These are phyloP conservation scores for Chaetomium tenue DNA, from an alignment of 495 filamentous ascomycete genomes.

Conservation along the genomic window DNA sequence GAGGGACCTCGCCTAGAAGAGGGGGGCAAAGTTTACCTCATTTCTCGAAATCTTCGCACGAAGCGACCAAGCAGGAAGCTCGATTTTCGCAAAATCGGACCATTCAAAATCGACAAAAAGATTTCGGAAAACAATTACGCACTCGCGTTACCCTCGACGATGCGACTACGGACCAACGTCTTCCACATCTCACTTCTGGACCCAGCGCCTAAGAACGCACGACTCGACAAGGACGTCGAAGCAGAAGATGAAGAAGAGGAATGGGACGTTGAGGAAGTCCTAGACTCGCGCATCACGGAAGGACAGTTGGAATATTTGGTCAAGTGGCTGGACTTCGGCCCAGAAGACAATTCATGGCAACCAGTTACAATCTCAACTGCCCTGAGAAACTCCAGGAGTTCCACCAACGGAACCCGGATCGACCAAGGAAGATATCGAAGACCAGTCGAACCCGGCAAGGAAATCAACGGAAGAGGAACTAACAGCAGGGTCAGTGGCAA, in stretches of 20 bases:
- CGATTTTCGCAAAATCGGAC: background rate
- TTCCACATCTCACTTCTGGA: conserved; percentile 1
- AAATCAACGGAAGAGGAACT: too few species aligned
- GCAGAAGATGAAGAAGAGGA: conserved; percentile 6
- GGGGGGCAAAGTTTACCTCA: conserved; percentile 12
- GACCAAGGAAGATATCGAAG: background rate
- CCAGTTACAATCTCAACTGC: conserved; percentile 5
- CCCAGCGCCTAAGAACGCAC: background rate
- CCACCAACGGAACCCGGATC: background rate
- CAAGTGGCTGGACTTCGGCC: conserved; percentile 1
- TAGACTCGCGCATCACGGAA: background rate
- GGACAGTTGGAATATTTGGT: background rate
- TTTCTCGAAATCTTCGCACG: conserved; percentile 4
- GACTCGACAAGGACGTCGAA: background rate
- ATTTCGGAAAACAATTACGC: conserved; percentile 1
- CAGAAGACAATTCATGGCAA: conserved; percentile 4
- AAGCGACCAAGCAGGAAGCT: conserved; percentile 5
- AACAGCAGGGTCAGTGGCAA: too few species aligned
- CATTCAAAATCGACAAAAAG: background rate
- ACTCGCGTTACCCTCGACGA: background rate
- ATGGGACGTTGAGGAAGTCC: background rate
- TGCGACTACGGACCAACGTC: background rate
- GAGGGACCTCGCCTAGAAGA: conserved; percentile 7
- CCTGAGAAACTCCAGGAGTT: background rate
- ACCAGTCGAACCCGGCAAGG: background rate